Evolutionary conservation across 2,329 filamentous ascomycete genomes (phyloP).

Genomic region (Capronia americana): DNA sequence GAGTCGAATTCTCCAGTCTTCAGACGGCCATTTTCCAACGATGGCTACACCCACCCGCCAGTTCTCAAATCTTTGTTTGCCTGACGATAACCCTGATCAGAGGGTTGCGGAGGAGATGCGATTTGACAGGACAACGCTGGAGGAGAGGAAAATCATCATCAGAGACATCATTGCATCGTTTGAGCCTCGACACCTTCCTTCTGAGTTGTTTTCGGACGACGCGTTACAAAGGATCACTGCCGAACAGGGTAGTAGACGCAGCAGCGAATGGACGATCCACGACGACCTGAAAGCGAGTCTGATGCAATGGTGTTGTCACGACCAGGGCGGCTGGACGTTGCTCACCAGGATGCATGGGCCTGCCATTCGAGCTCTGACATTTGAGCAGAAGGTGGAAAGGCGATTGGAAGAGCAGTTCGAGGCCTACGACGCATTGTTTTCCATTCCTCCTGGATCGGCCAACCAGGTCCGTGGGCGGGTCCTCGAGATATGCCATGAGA

Average conservation of each 20-base stretch:
- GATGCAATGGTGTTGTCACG: slow-evolving; percentile 53
- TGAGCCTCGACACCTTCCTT: slow-evolving; percentile 47
- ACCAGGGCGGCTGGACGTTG: slow-evolving; percentile 50
- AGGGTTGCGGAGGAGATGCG: slow-evolving; percentile 21
- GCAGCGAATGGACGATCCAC: slow-evolving; percentile 53
- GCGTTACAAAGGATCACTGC: slow-evolving; percentile 47
- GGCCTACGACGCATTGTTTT: slow-evolving; percentile 41
- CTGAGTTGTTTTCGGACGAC: slow-evolving; percentile 49
- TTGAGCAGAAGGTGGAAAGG: slow-evolving; percentile 52
- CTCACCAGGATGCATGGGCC: slow-evolving; percentile 52
- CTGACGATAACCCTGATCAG: slow-evolving; percentile 1
- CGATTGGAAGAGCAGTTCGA: slow-evolving; percentile 50
- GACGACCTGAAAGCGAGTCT: slow-evolving; percentile 54
- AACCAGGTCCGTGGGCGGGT: slow-evolving; percentile 1
- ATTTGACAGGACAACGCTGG: slow-evolving; percentile 21
- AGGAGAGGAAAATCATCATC: slow-evolving; percentile 27
- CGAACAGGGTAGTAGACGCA: slow-evolving; percentile 39
- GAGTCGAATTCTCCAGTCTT: slow-evolving; percentile 6
- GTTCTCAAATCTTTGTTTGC: slow-evolving; percentile 30
- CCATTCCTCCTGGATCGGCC: neutral
- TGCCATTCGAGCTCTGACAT: slow-evolving; percentile 51
- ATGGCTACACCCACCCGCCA: slow-evolving; percentile 33
- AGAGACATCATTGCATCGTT: slow-evolving; percentile 57
- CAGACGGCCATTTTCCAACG: neutral
- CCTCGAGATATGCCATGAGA: slow-evolving; percentile 10